phyloP scores from a whole-genome alignment of 768 basidiomycete genomes.

The Termitomyces sp. region DNA sequence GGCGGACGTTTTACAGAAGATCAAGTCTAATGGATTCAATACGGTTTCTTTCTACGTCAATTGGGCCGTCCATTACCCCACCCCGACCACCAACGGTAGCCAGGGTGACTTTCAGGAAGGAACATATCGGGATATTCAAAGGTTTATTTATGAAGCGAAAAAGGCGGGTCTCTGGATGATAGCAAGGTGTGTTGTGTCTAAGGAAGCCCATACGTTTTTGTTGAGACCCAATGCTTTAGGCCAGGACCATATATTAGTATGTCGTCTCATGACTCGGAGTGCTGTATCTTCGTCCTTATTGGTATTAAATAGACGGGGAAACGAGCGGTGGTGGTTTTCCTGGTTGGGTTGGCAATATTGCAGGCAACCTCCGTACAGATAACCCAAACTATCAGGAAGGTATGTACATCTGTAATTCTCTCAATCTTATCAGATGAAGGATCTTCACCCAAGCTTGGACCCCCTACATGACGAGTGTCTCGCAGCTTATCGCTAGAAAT shows the following conservation, averaged over 20 bases:
- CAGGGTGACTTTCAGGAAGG: constrained; percentile 43
- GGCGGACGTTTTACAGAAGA: constrained; percentile 57
- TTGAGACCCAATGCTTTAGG: constrained; percentile 16
- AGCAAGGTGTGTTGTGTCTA: constrained; percentile 30
- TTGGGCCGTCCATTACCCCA: constrained; percentile 53
- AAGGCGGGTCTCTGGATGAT: constrained; percentile 53
- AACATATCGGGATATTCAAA: constrained; percentile 47
- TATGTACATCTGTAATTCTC: constrained; percentile 8
- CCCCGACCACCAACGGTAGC: constrained; percentile 35
- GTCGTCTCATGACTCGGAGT: background rate
- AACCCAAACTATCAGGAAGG: constrained; percentile 43
- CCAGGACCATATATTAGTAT: constrained; percentile 51
- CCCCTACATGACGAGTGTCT: constrained; percentile 47
- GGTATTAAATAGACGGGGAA: constrained; percentile 32
- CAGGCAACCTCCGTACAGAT: constrained; percentile 43
- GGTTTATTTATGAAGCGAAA: constrained; percentile 46
- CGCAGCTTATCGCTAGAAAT: constrained; percentile 44
- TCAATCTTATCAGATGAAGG: background rate
- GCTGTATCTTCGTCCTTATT: background rate
- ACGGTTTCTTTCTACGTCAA: constrained; percentile 56
- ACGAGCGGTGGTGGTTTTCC: constrained; percentile 55
- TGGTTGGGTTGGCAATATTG: constrained; percentile 53
- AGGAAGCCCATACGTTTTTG: background rate
- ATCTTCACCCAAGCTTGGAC: constrained; percentile 38
- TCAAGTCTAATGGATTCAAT: constrained; percentile 59